A percentile compares a stretch with the other conserved stretches of the same genome.
phyloP scores from a whole-genome alignment of 176 grass and related monocot species.

The Elaeis guineensis region DNA sequence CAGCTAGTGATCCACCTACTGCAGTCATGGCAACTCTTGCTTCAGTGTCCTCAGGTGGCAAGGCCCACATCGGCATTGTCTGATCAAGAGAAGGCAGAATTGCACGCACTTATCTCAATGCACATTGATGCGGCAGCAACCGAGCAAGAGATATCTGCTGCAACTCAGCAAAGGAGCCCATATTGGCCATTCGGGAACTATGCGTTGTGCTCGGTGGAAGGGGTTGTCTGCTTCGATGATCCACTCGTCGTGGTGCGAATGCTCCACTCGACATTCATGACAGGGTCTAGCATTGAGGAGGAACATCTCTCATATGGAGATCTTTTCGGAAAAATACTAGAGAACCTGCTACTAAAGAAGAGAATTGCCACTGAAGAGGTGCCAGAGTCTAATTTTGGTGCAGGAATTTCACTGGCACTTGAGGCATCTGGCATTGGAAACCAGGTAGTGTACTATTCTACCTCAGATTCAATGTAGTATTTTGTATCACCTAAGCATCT shows the following conservation, averaged over 20 bases:
- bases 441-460: conserved; percentile 20
- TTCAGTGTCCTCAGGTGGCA: not conserved
- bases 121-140: conserved; percentile 32
- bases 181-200: conserved; percentile 73
- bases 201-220: conserved; percentile 60
- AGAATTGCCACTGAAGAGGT: not conserved
- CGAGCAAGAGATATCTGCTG: conserved; percentile 18
- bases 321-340: conserved; percentile 35
- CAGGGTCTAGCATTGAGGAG: conserved; percentile 18
- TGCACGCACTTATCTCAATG: conserved; percentile 36
- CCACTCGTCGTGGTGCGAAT: conserved; percentile 38
- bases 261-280: conserved; percentile 60
- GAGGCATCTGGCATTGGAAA: conserved; percentile 53
- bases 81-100: conserved; percentile 29
- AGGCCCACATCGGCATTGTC: not conserved
- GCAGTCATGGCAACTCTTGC: conserved; percentile 40
- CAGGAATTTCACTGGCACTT: conserved; percentile 61
- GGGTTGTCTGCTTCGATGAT: conserved; percentile 57
- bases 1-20: conserved; percentile 23
- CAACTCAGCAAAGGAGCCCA: conserved; percentile 6
- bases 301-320: conserved; percentile 56
- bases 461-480: too few relatives aligned
- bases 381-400: conserved; percentile 22
- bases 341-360: conserved; percentile 46
- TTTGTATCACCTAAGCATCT: too few relatives aligned